A percentile compares a stretch with the other conserved stretches of the same genome.
phyloP scores from a whole-genome alignment of 2,329 filamentous ascomycete species.

The Xylaria sp. region DNA sequence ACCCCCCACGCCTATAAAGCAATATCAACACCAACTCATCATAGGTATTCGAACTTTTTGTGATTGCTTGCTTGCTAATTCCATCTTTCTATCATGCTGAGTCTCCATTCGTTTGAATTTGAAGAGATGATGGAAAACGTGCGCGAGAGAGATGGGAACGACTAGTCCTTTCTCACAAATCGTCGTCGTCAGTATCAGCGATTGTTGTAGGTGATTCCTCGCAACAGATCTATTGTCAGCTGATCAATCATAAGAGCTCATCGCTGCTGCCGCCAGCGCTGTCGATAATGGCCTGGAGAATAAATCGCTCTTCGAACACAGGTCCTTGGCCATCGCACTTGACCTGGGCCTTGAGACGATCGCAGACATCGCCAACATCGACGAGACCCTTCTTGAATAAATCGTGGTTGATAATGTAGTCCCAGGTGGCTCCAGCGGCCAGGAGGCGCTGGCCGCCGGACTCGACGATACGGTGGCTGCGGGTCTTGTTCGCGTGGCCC shows the following conservation, averaged over 20 bases:
- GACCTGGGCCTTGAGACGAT: constrained; percentile 67
- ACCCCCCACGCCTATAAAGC: neutral
- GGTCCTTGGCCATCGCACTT: constrained; percentile 84
- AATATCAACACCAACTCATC: neutral
- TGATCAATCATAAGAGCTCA: constrained; percentile 56
- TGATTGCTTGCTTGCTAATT: neutral
- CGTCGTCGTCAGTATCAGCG: neutral
- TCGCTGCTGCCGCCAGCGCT: constrained; percentile 74
- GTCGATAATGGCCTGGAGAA: constrained; percentile 69
- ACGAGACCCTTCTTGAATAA: constrained; percentile 71
- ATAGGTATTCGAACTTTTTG: neutral
- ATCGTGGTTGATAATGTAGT: constrained; percentile 76
- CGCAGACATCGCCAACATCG: constrained; percentile 75
- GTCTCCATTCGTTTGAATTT: neutral
- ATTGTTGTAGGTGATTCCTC: neutral
- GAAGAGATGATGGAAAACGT: neutral
- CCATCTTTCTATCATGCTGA: neutral
- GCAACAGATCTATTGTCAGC: neutral
- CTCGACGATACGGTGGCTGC: constrained; percentile 63
- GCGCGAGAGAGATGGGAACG: neutral
- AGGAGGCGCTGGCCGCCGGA: constrained; percentile 65
- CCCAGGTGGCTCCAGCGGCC: constrained; percentile 78
- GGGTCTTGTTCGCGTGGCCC: constrained; percentile 56
- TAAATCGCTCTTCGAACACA: constrained; percentile 74
- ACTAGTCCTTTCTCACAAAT: neutral